Evolutionary conservation across 208 protist species (phyloP), one percentile per base, ranked within the genome.

Genomic region (Acanthamoeba sp.): DNA sequence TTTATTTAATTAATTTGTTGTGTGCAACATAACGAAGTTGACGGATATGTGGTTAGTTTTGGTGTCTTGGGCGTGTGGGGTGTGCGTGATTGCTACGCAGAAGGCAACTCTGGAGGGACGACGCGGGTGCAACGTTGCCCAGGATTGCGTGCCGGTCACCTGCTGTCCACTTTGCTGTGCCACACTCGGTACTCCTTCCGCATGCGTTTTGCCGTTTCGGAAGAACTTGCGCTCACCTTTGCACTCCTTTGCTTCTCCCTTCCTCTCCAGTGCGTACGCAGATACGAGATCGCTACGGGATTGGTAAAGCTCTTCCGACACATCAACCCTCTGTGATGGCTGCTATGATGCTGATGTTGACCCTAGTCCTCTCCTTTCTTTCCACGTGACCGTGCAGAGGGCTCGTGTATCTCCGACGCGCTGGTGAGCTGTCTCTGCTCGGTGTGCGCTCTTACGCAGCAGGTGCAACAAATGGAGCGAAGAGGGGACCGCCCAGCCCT

Each of bases 141-240:
- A 76, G 36, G 66, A 76, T 20, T 76, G 66, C 36, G 29, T 76
- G 16, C 66, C 66, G 7, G 66, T 76, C 10, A 40, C 66, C 7
- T 76, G 66, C 66, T 76, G 66, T 76, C 66, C 66, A 10, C 66
- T 76, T 9, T 76, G 66, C 66, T 76, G 66, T 29, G 66, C 66
- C 16, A 76, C 66, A 1, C 66, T 76, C 66, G 66, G 66, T 76
- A 69, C 62, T 3, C 22, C 16, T 62, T 12, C 55, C 22, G 55
- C n/a, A n/a, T n/a, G n/a, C n/a, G n/a, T n/a, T n/a, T n/a, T n/a
- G n/a, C n/a, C n/a, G n/a, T n/a, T n/a, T 55, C 48, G 48, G 6
- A 55, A 55, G 10, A 6, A 20, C 48, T 55, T 16, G 10, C 16
- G 48, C 48, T 55, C 48, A 55, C 48, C 10, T 55, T 55, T 29